Evolutionary conservation across 1,284 basidiomycete genomes (phyloP).

Genomic region (Hypsizygus ulmarius): DNA sequence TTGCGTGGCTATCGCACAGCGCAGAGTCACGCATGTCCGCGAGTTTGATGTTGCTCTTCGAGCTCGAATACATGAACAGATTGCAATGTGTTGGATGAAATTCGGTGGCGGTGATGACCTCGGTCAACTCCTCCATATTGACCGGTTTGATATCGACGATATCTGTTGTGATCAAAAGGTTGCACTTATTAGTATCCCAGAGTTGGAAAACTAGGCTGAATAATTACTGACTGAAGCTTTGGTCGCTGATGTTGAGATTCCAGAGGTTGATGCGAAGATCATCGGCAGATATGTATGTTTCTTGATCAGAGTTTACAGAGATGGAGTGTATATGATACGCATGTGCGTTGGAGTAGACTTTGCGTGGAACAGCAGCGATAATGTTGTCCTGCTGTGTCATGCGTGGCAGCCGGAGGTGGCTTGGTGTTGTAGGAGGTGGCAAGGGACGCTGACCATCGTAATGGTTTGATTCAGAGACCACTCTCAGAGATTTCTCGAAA

Average conservation of each 20-base stretch:
- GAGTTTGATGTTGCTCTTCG: constrained; percentile 99
- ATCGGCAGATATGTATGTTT: constrained; percentile 98
- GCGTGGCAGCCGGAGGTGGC: constrained; percentile 77
- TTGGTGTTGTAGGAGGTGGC: constrained; percentile 53
- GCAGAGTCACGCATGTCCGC: constrained; percentile 99
- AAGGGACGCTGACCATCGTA: constrained; percentile 73
- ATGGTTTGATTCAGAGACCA: constrained; percentile 97
- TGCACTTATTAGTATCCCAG: neutral
- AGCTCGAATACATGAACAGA: constrained; percentile 99
- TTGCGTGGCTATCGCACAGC: constrained; percentile 94
- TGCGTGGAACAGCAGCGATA: constrained; percentile 96
- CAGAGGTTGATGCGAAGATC: constrained; percentile 97
- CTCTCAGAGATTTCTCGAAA: constrained; percentile 95
- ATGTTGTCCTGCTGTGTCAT: constrained; percentile 97
- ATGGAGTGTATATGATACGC: constrained; percentile 99
- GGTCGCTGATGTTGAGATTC: constrained; percentile 98
- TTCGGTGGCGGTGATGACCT: constrained; percentile 99
- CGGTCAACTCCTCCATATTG: constrained; percentile 99
- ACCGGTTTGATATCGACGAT: constrained; percentile 99
- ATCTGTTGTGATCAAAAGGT: constrained; percentile 54
- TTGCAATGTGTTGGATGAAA: constrained; percentile 99
- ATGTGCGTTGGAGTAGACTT: constrained; percentile 99
- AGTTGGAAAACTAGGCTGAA: neutral
- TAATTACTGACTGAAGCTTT: constrained; percentile 91
- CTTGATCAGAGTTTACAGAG: constrained; percentile 98